Percentiles rank a stretch among this genome's conserved stretches.
These are phyloP conservation scores for Cystofilobasidium ferigula DNA, from an alignment of 768 basidiomycete species.

Conservation along the genomic window DNA sequence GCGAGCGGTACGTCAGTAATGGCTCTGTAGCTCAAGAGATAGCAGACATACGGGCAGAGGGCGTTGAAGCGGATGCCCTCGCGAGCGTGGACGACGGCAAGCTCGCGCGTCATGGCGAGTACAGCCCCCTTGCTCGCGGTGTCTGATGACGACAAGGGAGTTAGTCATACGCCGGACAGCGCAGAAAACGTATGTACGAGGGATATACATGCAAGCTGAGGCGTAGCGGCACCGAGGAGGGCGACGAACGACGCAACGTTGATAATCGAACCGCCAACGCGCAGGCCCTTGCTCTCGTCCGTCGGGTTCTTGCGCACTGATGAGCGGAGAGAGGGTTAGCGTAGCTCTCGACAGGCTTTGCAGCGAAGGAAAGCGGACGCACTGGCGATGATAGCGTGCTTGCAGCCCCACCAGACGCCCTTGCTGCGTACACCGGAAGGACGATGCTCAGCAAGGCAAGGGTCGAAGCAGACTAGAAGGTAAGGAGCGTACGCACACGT, in stretches of 20 bases:
- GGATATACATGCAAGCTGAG: conserved; percentile 98
- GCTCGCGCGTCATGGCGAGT: conserved; percentile 94
- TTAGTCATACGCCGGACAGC: not conserved
- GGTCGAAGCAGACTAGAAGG: not conserved
- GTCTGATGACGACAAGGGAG: conserved; percentile 49
- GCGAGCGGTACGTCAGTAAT: too few species aligned
- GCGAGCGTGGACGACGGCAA: conserved; percentile 93
- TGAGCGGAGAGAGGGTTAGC: not conserved
- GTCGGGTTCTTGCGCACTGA: conserved; percentile 52
- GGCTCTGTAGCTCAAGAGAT: conserved; percentile 46
- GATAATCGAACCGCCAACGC: conserved; percentile 63
- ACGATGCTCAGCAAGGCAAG: conserved; percentile 41
- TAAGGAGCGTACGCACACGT: too few species aligned
- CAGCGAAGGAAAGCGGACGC: conserved; percentile 23
- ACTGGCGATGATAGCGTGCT: conserved; percentile 86
- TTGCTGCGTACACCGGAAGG: too few species aligned
- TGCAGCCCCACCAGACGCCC: conserved; percentile 99
- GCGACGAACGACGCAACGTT: conserved; percentile 96
- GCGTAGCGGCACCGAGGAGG: conserved; percentile 87
- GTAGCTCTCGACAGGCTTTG: too few species aligned
- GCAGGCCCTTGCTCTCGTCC: conserved; percentile 68
- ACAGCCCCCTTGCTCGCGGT: conserved; percentile 97
- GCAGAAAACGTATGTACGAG: conserved; percentile 54
- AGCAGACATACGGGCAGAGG: too few species aligned
- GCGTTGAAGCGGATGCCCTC: conserved; percentile 96